phyloP scores from a whole-genome alignment of 352 stramenopile genomes.

The Phytophthora sp. region DNA sequence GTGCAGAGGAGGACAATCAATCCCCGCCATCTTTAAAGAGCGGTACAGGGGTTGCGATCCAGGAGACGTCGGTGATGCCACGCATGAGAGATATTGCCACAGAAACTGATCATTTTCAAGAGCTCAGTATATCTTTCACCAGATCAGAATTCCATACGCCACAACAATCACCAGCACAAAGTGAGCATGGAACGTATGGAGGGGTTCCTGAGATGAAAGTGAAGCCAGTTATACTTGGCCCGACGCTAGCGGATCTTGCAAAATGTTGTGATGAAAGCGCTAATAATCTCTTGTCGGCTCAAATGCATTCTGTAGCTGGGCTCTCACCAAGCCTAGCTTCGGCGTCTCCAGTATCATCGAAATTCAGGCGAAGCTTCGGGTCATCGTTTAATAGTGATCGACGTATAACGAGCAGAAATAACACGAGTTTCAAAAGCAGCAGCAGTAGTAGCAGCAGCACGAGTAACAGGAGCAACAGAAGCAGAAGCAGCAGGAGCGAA shows the following conservation, averaged over 20 bases:
- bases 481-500: not conserved
- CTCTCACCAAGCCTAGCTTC: conserved; percentile 10
- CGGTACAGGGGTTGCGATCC: not conserved
- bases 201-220: too few species aligned
- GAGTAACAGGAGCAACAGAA: not conserved
- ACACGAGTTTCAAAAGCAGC: not conserved
- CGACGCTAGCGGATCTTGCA: conserved; percentile 27
- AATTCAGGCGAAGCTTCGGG: too few species aligned
- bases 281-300: not conserved
- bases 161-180: not conserved
- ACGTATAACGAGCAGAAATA: conserved; percentile 2
- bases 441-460: conserved; percentile 10
- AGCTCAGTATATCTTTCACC: not conserved
- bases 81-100: conserved; percentile 26
- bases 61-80: conserved; percentile 23
- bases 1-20: not conserved
- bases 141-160: conserved; percentile 1
- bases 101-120: conserved; percentile 10
- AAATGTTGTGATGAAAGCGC: not conserved
- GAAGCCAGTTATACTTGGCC: conserved; percentile 7
- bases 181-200: not conserved
- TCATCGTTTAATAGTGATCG: conserved; percentile 12
- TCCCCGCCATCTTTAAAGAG: not conserved
- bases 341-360: not conserved
- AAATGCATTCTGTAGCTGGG: not conserved